Base-by-base conservation (phyloP, 2,329 filamentous ascomycete species). In the Fusarium sp. region DNA sequence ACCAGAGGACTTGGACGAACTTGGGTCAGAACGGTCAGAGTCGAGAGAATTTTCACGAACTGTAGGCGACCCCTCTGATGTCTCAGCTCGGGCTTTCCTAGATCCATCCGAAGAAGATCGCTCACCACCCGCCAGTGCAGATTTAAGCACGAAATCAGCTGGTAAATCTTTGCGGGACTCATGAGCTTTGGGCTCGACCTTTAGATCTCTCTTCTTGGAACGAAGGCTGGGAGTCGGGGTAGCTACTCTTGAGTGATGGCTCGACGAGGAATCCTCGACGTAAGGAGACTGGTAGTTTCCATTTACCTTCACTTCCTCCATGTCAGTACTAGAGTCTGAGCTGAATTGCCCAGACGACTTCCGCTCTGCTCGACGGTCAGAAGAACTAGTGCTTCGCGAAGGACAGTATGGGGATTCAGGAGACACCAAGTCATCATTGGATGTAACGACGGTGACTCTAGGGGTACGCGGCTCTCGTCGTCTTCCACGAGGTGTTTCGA, bases 281-380 rank as follows among this genome's bases (percentile, higher is more conserved):
- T 76, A 77, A 27, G 76, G 76, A 12, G 75, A 45, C 30, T 67
- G 72, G 40, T 77, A 77, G 49, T 66, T 70, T 10, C 46, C 50
- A 18, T 46, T 24, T 12, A 18, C 24, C 34, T 54, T 58, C 14
- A 16, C 16, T 10, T 47, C 34, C 12, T 52, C 40, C 11, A 8
- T 24, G 24, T 38, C 32, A 24, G 27, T 25, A 9, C 20, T 55
- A 3, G 68, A 59, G 38, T 75, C 71, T 18, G 70, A 58, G 25
- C 73, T 73, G 10, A 68, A 25, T 27, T 70, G 71, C 12, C 73
- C 34, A 3, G 65, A 62, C 12, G 70, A 60, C 14, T 67, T 68
- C 25, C 78, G 66, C 45, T 79, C 72, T 22, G 74, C 75, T 53
- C 78, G 73, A 14, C 78, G 77, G 18, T 73, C 70, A 25, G 74